Percentiles rank a stretch among this genome's conserved stretches.
These are phyloP conservation scores for Stygiomarasmius scandens DNA, from an alignment of 1,284 basidiomycete species.

Conservation along the genomic window DNA sequence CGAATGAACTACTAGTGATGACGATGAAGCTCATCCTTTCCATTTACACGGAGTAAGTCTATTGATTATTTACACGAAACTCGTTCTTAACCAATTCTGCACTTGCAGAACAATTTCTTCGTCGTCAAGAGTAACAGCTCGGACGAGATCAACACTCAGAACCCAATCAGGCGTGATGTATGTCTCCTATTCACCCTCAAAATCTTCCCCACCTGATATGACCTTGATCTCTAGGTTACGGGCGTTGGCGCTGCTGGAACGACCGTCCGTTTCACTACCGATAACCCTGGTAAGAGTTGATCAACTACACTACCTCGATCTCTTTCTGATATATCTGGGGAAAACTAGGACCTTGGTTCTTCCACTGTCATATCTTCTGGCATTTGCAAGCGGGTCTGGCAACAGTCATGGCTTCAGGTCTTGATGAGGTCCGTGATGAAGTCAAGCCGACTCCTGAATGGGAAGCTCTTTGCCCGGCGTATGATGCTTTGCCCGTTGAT, in stretches of 20 bases:
- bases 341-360: slow-evolving; percentile 22
- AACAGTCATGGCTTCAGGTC: slow-evolving; percentile 26
- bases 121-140: slow-evolving; percentile 28
- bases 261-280: slow-evolving; percentile 16
- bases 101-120: slow-evolving; percentile 26
- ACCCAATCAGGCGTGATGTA: slow-evolving; percentile 29
- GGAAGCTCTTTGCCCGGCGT: slow-evolving; percentile 29
- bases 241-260: slow-evolving; percentile 23
- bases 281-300: slow-evolving; percentile 13
- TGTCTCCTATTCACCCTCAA: not conserved
- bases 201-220: not conserved
- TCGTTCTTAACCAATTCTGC: not conserved
- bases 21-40: slow-evolving; percentile 18
- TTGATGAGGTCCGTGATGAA: slow-evolving; percentile 14
- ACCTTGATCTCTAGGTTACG: slow-evolving; percentile 24
- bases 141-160: slow-evolving; percentile 20
- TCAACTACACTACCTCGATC: not conserved
- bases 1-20: too few relatives aligned
- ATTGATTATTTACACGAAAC: not conserved
- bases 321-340: too few relatives aligned
- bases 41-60: slow-evolving; percentile 24
- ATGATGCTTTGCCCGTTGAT: slow-evolving; percentile 15
- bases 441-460: slow-evolving; percentile 23
- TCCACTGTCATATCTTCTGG: slow-evolving; percentile 34
- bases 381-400: slow-evolving; percentile 32